These are phyloP conservation scores for Diaporthe aspalathi DNA, from an alignment of 2,329 filamentous ascomycete species.

Conservation along the genomic window DNA sequence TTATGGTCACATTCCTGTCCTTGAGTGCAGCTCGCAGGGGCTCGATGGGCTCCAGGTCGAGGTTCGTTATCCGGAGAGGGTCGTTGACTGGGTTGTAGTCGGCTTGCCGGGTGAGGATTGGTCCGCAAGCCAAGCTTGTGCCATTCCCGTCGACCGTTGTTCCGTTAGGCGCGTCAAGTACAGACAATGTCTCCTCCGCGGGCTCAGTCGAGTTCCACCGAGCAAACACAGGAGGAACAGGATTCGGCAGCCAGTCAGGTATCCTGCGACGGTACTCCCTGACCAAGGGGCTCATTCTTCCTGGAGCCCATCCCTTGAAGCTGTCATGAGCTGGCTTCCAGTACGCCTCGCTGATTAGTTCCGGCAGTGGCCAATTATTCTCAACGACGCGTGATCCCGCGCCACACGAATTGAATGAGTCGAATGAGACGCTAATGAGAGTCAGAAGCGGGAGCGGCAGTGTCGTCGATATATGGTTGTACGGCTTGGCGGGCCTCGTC, in stretches of 20 bases:
- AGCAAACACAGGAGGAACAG: conserved; percentile 46
- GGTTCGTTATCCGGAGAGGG: conserved; percentile 55
- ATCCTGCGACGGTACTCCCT: conserved; percentile 44
- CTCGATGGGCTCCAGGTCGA: conserved; percentile 48
- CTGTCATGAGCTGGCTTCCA: conserved; percentile 46
- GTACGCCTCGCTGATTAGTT: conserved; percentile 42
- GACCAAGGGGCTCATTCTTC: conserved; percentile 42
- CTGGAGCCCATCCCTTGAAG: conserved; percentile 51
- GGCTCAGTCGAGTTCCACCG: conserved; percentile 45
- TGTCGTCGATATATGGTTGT: conserved; percentile 48
- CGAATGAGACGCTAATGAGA: conserved; percentile 42
- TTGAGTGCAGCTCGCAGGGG: conserved; percentile 44
- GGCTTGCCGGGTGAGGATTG: conserved; percentile 15
- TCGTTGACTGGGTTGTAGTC: conserved; percentile 52
- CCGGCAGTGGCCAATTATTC: conserved; percentile 42
- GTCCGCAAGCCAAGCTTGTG: conserved; percentile 10
- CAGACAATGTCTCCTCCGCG: conserved; percentile 36
- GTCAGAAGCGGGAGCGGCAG: conserved; percentile 48
- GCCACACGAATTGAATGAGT: conserved; percentile 44
- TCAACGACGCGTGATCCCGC: neutral
- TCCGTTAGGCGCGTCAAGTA: conserved; percentile 12
- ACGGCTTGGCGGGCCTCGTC: conserved; percentile 46
- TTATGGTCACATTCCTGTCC: conserved; percentile 49
- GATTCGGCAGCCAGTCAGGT: conserved; percentile 47
- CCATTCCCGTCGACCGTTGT: conserved; percentile 11